Evolutionary conservation across 768 basidiomycete species (phyloP).

Genomic region (Gyrodon lividus): DNA sequence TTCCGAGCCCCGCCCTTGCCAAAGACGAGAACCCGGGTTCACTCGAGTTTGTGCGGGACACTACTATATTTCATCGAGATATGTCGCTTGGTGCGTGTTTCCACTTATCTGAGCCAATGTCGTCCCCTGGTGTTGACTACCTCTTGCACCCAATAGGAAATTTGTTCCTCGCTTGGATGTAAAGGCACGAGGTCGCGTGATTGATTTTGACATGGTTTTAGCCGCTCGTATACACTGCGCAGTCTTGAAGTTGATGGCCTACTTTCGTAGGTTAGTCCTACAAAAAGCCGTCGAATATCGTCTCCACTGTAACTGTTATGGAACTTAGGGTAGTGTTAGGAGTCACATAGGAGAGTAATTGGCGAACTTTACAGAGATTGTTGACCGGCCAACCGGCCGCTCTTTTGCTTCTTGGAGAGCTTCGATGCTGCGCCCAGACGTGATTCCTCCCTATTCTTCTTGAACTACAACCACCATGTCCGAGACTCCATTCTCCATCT

Average conservation of each 20-base stretch:
- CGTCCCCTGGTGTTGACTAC: neutral
- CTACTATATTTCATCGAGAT: too few species aligned
- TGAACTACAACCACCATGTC: constrained; percentile 26
- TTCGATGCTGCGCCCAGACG: too few species aligned
- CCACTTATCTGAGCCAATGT: neutral
- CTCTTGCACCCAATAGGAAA: neutral
- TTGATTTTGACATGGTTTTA: neutral
- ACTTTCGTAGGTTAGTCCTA: too few species aligned
- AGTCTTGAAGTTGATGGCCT: neutral
- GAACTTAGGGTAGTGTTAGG: too few species aligned
- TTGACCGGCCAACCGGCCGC: neutral
- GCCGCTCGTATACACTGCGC: neutral
- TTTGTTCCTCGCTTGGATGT: neutral
- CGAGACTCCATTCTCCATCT: constrained; percentile 47
- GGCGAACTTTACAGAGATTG: neutral
- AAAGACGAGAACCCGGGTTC: too few species aligned
- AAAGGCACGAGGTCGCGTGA: neutral
- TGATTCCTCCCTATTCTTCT: neutral
- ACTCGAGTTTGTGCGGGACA: too few species aligned
- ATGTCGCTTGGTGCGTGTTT: too few species aligned
- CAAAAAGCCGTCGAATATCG: too few species aligned
- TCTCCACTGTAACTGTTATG: too few species aligned
- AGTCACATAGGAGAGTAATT: too few species aligned
- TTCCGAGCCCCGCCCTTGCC: too few species aligned
- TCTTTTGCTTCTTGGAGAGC: too few species aligned